phyloP scores from a whole-genome alignment of 495 filamentous ascomycete genomes.

The Daldinia childiae region DNA sequence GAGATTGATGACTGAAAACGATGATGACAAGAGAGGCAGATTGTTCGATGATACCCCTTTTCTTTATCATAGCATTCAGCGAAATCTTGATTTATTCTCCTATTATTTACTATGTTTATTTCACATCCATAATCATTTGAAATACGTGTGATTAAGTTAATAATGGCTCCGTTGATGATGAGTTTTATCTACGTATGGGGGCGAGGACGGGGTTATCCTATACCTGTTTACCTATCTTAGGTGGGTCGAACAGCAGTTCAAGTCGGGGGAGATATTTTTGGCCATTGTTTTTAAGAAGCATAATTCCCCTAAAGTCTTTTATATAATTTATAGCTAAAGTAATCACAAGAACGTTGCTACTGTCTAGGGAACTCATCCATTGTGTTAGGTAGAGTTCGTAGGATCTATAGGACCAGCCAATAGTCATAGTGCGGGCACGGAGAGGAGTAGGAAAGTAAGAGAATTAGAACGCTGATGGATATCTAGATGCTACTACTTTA shows the following conservation, averaged over 20 bases:
- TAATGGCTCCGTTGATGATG: not conserved
- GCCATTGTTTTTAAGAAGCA: not conserved
- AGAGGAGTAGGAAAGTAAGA: not conserved
- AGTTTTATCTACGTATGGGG: not conserved
- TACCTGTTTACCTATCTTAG: not conserved
- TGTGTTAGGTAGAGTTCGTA: no score
- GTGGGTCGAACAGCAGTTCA: not conserved
- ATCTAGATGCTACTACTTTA: not conserved
- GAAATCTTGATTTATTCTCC: slow-evolving; percentile 20
- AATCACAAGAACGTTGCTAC: not conserved
- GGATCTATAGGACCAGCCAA: no score
- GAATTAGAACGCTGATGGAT: not conserved
- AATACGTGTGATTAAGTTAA: not conserved
- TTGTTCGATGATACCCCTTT: slow-evolving; percentile 37
- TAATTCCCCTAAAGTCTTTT: not conserved
- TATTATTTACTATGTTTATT: not conserved
- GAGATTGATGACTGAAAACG: slow-evolving; percentile 25
- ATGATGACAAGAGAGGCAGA: slow-evolving; percentile 22
- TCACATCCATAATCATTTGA: not conserved
- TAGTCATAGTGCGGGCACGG: no score
- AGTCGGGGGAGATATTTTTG: not conserved
- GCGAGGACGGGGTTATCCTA: not conserved
- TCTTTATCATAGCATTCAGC: slow-evolving; percentile 26
- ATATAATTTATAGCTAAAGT: not conserved
- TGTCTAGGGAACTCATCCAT: not conserved